phyloP scores from a whole-genome alignment of 176 grass and related monocot genomes.

The Oryza brachyantha region DNA sequence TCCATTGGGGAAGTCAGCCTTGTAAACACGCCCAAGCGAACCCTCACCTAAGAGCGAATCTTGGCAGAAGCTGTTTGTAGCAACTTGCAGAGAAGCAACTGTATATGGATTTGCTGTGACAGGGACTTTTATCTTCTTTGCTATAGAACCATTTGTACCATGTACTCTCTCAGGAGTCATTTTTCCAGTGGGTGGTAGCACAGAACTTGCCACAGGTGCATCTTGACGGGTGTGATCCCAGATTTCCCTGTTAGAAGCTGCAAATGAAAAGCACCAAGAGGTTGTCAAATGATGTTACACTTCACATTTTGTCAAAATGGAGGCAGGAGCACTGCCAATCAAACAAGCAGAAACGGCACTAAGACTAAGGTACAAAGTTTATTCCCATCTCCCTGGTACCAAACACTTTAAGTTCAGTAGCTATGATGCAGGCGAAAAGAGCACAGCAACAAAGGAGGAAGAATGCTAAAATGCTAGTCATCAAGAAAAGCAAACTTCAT shows the following conservation, averaged over 20 bases:
- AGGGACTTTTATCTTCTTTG: conserved; percentile 60
- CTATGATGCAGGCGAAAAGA: background rate
- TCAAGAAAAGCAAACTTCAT: background rate
- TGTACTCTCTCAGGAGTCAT: conserved; percentile 52
- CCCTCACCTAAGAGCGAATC: conserved; percentile 93
- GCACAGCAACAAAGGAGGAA: background rate
- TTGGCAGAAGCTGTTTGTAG: conserved; percentile 91
- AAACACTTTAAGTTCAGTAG: background rate
- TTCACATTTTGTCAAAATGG: background rate
- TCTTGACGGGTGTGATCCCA: conserved; percentile 38
- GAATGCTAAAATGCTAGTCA: background rate
- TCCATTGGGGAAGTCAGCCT: conserved; percentile 72
- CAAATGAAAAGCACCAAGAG: conserved; percentile 3
- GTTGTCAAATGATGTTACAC: background rate
- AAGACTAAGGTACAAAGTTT: background rate
- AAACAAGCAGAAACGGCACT: background rate
- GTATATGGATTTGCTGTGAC: conserved; percentile 67
- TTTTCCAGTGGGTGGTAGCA: conserved; percentile 53
- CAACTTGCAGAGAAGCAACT: conserved; percentile 91
- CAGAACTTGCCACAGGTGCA: conserved; percentile 40
- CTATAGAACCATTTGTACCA: conserved; percentile 49
- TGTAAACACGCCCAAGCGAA: conserved; percentile 93
- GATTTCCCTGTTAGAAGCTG: conserved; percentile 55
- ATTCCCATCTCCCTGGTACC: background rate
- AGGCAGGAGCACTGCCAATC: background rate